These are phyloP conservation scores for Colletotrichum eleusines DNA, from an alignment of 2,329 filamentous ascomycete genomes.

Conservation along the genomic window DNA sequence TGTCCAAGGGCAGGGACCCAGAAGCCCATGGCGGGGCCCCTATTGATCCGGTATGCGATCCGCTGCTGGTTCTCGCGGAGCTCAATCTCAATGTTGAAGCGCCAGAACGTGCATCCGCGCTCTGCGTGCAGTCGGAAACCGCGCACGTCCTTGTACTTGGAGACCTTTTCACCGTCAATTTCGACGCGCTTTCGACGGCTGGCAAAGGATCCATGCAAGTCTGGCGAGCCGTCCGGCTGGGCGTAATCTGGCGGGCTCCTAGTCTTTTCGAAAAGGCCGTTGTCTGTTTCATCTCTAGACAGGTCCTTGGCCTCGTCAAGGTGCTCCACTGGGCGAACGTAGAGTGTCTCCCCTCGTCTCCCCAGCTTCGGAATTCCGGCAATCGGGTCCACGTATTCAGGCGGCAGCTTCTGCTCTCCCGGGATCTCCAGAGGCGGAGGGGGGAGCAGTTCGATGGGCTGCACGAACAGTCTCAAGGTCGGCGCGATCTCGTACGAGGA, in stretches of 20 bases:
- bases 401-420: slow-evolving; percentile 73
- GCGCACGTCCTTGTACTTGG: slow-evolving; percentile 84
- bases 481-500: slow-evolving; percentile 87
- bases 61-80: slow-evolving; percentile 82
- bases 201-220: slow-evolving; percentile 66
- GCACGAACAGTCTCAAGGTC: slow-evolving; percentile 84
- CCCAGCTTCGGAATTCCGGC: slow-evolving; percentile 89
- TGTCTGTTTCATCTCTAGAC: slow-evolving; percentile 82
- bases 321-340: slow-evolving; percentile 89
- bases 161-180: slow-evolving; percentile 83
- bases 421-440: slow-evolving; percentile 79
- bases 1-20: slow-evolving; percentile 90
- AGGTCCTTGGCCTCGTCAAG: slow-evolving; percentile 83
- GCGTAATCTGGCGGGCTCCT: slow-evolving; percentile 64
- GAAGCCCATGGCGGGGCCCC: slow-evolving; percentile 88
- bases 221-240: slow-evolving; percentile 56
- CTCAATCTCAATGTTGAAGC: slow-evolving; percentile 95
- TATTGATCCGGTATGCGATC: slow-evolving; percentile 95
- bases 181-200: slow-evolving; percentile 64
- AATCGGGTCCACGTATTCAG: slow-evolving; percentile 90
- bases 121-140: slow-evolving; percentile 88
- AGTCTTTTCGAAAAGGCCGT: slow-evolving; percentile 82
- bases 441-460: slow-evolving; percentile 84
- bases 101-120: slow-evolving; percentile 93
- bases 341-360: slow-evolving; percentile 86